Evolutionary conservation across 805 yeast genomes (phyloP).

Genomic region (Ogataea ganodermae): DNA sequence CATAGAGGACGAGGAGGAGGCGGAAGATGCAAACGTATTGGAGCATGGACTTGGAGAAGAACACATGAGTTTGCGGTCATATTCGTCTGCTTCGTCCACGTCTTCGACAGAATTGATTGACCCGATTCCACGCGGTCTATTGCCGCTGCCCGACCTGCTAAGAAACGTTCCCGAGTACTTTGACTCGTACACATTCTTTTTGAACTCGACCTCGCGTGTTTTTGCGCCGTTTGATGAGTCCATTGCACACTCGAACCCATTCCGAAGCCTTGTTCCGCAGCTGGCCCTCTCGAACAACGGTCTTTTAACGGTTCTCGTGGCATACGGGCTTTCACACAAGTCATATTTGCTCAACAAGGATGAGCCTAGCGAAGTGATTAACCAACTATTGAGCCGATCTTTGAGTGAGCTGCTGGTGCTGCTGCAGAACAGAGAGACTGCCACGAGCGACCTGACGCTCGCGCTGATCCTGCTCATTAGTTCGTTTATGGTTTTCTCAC

Average conservation of each 20-base stretch:
- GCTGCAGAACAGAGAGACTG: slow-evolving; percentile 50
- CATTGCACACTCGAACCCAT: slow-evolving; percentile 68
- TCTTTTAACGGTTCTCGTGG: slow-evolving; percentile 56
- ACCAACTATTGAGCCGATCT: slow-evolving; percentile 55
- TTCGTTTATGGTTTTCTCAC: slow-evolving; percentile 54
- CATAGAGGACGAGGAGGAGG: slow-evolving; percentile 18
- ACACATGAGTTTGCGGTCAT: not conserved
- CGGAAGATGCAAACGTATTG: slow-evolving; percentile 4
- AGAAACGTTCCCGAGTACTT: slow-evolving; percentile 59
- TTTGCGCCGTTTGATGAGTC: slow-evolving; percentile 67
- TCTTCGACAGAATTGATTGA: slow-evolving; percentile 20
- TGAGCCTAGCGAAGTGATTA: slow-evolving; percentile 45
- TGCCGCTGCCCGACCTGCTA: slow-evolving; percentile 63
- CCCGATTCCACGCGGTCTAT: slow-evolving; percentile 36
- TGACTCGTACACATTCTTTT: slow-evolving; percentile 63
- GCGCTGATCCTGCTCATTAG: slow-evolving; percentile 61
- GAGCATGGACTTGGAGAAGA: not conserved
- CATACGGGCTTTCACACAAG: slow-evolving; percentile 48
- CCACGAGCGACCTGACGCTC: slow-evolving; percentile 66
- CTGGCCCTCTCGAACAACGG: slow-evolving; percentile 65
- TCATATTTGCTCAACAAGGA: slow-evolving; percentile 25
- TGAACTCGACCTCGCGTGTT: slow-evolving; percentile 57
- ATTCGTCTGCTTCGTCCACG: slow-evolving; percentile 16
- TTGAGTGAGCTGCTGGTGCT: slow-evolving; percentile 55
- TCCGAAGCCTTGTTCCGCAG: slow-evolving; percentile 61